Base-by-base conservation (phyloP, 2,329 filamentous ascomycete genomes). In the Fonsecaea multimorphosa region DNA sequence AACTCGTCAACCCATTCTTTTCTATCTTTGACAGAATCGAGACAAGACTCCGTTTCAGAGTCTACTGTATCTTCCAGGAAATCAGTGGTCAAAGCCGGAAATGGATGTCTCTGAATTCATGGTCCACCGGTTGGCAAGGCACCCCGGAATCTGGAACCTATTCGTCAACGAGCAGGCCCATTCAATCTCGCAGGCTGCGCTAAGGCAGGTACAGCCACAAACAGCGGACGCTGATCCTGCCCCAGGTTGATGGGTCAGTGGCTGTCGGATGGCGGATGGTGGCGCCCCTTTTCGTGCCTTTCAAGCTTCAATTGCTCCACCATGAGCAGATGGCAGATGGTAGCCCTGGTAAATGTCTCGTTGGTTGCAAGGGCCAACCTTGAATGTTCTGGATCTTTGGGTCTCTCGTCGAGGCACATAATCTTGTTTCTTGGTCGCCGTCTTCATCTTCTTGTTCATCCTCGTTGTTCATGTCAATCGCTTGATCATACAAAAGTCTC, bases 161-260 rank as follows among this genome's bases (percentile, higher is more conserved):
- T 64, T 64, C 61, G 61, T 56, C 55, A 12, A 54, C 11, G n/a
- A 27, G 22, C 27, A 24, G 61, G 36, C 32, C 61, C 55, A 49
- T 56, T 44, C 55, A 64, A 64, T 64, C 55, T 64, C 55, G 29
- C 55, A 22, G 24, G 34, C 36, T 19, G 29, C 61, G 49, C 55
- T 64, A 58, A 59, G 29, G 55, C 61, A 64, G 61, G 61, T 51
- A 64, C 61, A 64, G 61, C 61, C 61, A 57, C 54, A 58, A 64
- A 44, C 60, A 52, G 32, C 40, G 58, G 44, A n/a, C 58, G 58
- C 46, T 36, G 58, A 60, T 60, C 58, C n/a, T 60, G 40, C 29
- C n/a, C 19, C 31, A 14, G 38, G 38, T 11, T n/a, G 11, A 51
- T 60, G 58, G 58, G 19, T 36, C 12, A 29, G 44, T 60, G 58